Percentiles rank a stretch among this genome's conserved stretches.
Evolutionary conservation across 352 stramenopile genomes (phyloP).

Genomic region (Pelagophyceae sp.): DNA sequence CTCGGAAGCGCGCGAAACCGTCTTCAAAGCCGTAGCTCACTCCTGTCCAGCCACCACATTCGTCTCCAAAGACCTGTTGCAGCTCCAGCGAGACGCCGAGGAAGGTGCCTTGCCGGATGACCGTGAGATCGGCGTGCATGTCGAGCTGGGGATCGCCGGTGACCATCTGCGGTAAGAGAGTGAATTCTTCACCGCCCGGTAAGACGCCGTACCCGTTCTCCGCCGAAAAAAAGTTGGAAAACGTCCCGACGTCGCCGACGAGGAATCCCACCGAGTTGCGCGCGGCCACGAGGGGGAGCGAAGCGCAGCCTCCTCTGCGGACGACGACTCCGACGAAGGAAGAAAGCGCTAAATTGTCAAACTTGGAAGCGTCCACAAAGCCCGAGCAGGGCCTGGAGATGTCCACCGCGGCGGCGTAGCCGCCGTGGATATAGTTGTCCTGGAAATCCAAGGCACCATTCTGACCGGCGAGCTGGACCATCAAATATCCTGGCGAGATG

Average conservation of each 20-base stretch:
- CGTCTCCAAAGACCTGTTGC: neutral
- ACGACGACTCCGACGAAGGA: neutral
- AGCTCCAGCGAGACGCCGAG: neutral
- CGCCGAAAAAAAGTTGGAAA: neutral
- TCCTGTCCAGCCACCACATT: neutral
- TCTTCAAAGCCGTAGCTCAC: neutral
- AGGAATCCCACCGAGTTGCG: neutral
- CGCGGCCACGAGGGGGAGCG: neutral
- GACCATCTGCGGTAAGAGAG: neutral
- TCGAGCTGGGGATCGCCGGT: neutral
- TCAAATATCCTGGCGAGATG: neutral
- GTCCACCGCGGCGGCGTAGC: neutral
- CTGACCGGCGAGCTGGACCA: neutral
- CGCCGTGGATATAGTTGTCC: slow-evolving; percentile 12
- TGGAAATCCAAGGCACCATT: neutral
- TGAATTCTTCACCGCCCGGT: neutral
- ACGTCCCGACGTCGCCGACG: neutral
- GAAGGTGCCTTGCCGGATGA: neutral
- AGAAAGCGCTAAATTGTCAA: neutral
- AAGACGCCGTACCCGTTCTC: slow-evolving; percentile 10
- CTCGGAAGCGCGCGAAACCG: neutral
- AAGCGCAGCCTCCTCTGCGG: neutral
- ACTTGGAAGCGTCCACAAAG: neutral
- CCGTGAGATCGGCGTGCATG: neutral
- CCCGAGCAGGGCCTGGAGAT: neutral